A percentile compares a stretch with the other conserved stretches of the same genome.
Evolutionary conservation across 164 flowering plant species (phyloP).

Genomic region (Aristolochia californica): DNA sequence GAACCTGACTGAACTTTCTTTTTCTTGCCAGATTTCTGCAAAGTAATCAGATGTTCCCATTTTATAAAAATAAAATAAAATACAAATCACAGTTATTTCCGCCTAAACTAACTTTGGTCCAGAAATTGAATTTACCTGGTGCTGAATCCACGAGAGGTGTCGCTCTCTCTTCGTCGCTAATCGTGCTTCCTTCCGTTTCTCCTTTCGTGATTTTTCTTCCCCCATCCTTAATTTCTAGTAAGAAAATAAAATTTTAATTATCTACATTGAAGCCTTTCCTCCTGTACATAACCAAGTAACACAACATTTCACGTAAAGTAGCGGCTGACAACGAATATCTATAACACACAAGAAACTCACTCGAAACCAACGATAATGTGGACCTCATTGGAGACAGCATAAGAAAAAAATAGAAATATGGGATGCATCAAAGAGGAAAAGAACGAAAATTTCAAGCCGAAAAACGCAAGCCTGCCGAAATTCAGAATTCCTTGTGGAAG

Average conservation of each 20-base stretch:
- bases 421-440: too few relatives aligned
- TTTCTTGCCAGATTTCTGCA: conserved; percentile 21
- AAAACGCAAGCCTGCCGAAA: too few relatives aligned
- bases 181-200: conserved; percentile 46
- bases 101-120: neutral
- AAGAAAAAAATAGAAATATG: too few relatives aligned
- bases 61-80: neutral
- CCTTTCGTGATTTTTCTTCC: conserved; percentile 33
- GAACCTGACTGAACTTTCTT: conserved; percentile 6
- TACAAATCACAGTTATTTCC: neutral
- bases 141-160: conserved; percentile 32
- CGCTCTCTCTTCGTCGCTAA: conserved; percentile 23
- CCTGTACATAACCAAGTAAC: neutral
- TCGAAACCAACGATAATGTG: too few relatives aligned
- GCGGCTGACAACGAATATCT: neutral
- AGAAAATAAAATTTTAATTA: neutral
- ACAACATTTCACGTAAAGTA: neutral
- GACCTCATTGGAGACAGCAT: too few relatives aligned
- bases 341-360: too few relatives aligned
- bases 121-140: conserved; percentile 24
- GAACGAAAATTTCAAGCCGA: too few relatives aligned
- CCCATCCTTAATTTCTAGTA: neutral
- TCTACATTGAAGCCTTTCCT: neutral
- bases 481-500: too few relatives aligned
- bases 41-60: neutral